phyloP scores from a whole-genome alignment of 768 basidiomycete genomes.

The Tricholoma terreum region DNA sequence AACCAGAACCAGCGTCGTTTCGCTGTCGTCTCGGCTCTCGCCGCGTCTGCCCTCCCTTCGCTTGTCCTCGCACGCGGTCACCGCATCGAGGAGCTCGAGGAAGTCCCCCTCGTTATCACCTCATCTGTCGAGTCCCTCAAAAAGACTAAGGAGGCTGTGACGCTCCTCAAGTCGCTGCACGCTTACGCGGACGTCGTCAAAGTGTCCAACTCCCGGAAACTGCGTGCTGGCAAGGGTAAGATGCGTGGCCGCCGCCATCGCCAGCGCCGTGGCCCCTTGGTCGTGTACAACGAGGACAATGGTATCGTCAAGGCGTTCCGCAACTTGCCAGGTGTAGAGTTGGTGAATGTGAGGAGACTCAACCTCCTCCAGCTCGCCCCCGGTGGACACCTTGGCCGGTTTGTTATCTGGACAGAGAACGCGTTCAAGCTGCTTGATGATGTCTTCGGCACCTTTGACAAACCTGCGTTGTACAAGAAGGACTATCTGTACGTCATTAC shows the following conservation, averaged over 20 bases:
- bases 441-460: slow-evolving; percentile 94
- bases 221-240: slow-evolving; percentile 97
- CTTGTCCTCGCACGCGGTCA: slow-evolving; percentile 99
- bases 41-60: slow-evolving; percentile 95
- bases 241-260: slow-evolving; percentile 94
- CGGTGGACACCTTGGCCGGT: slow-evolving; percentile 98
- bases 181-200: slow-evolving; percentile 94
- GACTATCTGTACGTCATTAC: slow-evolving; percentile 65
- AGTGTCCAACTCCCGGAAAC: slow-evolving; percentile 95
- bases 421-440: slow-evolving; percentile 93
- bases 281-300: slow-evolving; percentile 96
- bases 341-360: slow-evolving; percentile 88
- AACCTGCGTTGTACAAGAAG: slow-evolving; percentile 82
- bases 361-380: slow-evolving; percentile 99
- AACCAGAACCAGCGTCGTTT: slow-evolving; percentile 99
- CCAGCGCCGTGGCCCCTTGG: slow-evolving; percentile 94
- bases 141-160: slow-evolving; percentile 97
- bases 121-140: slow-evolving; percentile 78
- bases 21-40: slow-evolving; percentile 95
- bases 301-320: slow-evolving; percentile 99
- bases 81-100: slow-evolving; percentile 95
- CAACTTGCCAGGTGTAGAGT: slow-evolving; percentile 97
- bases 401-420: slow-evolving; percentile 98
- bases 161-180: slow-evolving; percentile 84
- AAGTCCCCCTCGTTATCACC: slow-evolving; percentile 91